Conservation (phyloP, 2,329 filamentous ascomycete genomes). For the Neonectria magnoliae region DNA sequence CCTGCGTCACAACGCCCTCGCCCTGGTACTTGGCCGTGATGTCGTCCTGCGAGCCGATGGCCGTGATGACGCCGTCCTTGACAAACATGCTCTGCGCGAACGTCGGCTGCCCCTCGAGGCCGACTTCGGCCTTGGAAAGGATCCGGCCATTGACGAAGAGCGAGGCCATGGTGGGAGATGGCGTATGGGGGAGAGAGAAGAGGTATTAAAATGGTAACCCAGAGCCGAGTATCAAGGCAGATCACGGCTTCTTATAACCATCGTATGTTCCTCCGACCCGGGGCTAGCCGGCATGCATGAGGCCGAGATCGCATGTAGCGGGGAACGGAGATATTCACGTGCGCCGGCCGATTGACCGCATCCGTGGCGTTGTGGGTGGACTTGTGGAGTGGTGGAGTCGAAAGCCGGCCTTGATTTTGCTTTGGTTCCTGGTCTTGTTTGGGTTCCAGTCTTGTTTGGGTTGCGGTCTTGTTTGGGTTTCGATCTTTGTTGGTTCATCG, state of each 20-base stretch:
- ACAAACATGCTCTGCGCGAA: constrained; percentile 49
- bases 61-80: constrained; percentile 46
- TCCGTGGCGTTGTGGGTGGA: background rate
- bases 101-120: constrained; percentile 38
- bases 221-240: background rate
- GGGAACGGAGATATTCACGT: constrained; percentile 14
- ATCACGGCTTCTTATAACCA: constrained; percentile 2
- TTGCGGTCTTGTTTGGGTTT: background rate
- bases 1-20: constrained; percentile 27
- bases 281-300: constrained; percentile 3
- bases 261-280: background rate
- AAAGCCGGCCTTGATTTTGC: background rate
- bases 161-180: constrained; percentile 26
- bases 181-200: no score
- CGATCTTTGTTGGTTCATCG: background rate
- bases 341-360: background rate
- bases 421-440: constrained; percentile 24
- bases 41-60: constrained; percentile 46
- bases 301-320: constrained; percentile 5
- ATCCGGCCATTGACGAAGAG: constrained; percentile 46
- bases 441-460: background rate
- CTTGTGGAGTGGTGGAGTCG: background rate
- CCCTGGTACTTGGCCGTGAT: constrained; percentile 34
- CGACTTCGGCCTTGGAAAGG: constrained; percentile 37
- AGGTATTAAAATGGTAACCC: no score